A percentile compares a stretch with the other conserved stretches of the same genome.
Evolutionary conservation across 176 grass and related monocot species (phyloP).

Genomic region (Oryza australiensis): DNA sequence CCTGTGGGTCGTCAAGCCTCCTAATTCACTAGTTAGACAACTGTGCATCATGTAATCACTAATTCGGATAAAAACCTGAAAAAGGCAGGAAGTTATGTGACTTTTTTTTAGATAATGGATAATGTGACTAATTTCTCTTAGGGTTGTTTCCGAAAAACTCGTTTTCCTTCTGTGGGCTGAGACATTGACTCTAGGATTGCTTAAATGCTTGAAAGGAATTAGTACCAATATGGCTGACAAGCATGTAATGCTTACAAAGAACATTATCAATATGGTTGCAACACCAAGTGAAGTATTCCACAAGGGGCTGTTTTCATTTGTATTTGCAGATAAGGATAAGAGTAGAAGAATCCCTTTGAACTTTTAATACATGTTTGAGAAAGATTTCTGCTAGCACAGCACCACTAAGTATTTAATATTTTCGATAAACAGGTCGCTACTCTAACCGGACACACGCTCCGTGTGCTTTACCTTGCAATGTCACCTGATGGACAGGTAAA

Average conservation of each 20-base stretch:
- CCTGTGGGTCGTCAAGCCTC: not conserved
- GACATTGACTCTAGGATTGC: not conserved
- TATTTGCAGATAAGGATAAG: not conserved
- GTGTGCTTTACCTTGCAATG: conserved; percentile 87
- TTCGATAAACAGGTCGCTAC: conserved; percentile 66
- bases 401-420: not conserved
- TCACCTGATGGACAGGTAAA: conserved; percentile 97
- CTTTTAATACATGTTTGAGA: not conserved
- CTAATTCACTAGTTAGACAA: not conserved
- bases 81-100: not conserved
- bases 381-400: not conserved
- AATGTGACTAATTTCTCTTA: not conserved
- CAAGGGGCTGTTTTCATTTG: not conserved
- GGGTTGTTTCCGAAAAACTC: not conserved
- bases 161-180: conserved; percentile 20
- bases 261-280: not conserved
- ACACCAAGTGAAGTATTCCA: not conserved
- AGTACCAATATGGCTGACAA: not conserved
- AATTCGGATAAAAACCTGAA: not conserved
- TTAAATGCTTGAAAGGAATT: conserved; percentile 7
- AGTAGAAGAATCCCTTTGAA: not conserved
- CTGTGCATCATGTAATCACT: not conserved
- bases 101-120: too few relatives aligned
- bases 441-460: conserved; percentile 82
- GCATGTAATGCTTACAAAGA: not conserved